Base-by-base conservation (phyloP, 2,329 filamentous ascomycete species). In the Cladosporium cucumerinum region DNA sequence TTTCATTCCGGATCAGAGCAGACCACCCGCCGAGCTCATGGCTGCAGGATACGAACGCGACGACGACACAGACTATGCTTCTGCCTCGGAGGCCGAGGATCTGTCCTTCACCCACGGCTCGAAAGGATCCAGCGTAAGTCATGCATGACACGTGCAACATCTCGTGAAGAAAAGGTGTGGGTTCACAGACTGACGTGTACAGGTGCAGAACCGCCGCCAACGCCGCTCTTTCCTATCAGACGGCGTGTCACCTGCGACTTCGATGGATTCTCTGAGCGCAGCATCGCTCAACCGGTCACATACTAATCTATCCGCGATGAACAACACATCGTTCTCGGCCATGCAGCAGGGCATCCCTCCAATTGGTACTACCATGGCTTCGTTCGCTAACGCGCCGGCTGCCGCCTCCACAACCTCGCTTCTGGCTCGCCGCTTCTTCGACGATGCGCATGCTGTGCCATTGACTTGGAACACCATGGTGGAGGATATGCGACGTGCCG, bases 11-110 rank as follows among this genome's bases (percentile, higher is more conserved):
- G 93, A 97, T 65, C 91, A 92, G 76, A 96, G 94, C 14, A 87
- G 93, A 65, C 92, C 93, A 6, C 95, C 95, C 1, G 87, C 92
- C 3, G 94, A 98, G 78, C 85, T 97, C 82, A 92, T 97, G 87
- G 92, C 92, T 49, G 86, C 91, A 66, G 93, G 93, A 18, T 87
- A 88, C 69, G 86, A 89, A 69, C 88, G 92, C 70, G 91, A 95
- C 66, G 94, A 97, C 73, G 93, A 96, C 69, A 93, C 96, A 61
- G 93, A 96, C 73, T 94, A 95, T 64, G 91, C 92, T 30, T 97
- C 93, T n/a, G 91, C 91, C 23, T 83, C 80, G 23, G 93, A 97
- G 76, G 82, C 90, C 12, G 93, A 97, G 74, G 91, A 90, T 63
- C 90, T 92, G 73, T 89, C 88, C 10, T 80, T 87, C 65, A 89